Base-by-base conservation (phyloP, 257 asterid species). In the Misopates orontium region DNA sequence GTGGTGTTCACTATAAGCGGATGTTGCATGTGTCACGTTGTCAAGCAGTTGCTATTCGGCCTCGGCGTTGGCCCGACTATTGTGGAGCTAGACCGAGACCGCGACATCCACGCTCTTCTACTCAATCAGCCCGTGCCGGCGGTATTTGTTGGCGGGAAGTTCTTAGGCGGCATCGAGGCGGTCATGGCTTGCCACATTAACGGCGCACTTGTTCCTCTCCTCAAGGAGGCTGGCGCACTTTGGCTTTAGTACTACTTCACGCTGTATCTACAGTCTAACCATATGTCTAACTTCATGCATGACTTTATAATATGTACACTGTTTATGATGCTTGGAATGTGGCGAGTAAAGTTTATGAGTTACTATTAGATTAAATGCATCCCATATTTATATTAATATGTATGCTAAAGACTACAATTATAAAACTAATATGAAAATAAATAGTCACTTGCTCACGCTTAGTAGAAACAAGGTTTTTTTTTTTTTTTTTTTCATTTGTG, bases 21-120 rank as follows among this genome's bases (percentile, higher is more conserved):
- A 0, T 91, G 98, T 69, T 88, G 98, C 82, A 88, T 91, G 96
- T 84, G 96, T 78, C 98, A 91, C 70, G 98, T 87, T 7, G 96
- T 91, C 56, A 88, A 83, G 74, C 94, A 85, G 66, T 82, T 91
- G 17, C 87, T 91, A 0, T 75, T 88, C 59, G 98, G 98, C 6
- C 88, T 91, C 1, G 98, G 98, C 9, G 96, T 91, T 0, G 95
- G 89, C 6, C 98, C 98, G 1, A 77, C 86, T 3, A 56, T 91
- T 4, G 85, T 87, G 22, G 98, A 91, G 86, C 87, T 91, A 50
- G 96, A 91, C 76, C 85, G 74, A 14, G 86, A 86, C 36, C 60
- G 71, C 0, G 85, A 83, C 52, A 82, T 88, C 39, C 87, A 79
- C 40, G 72, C 83, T 2, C 81, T 88, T 13, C 87, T 91, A 25